phyloP scores from a whole-genome alignment of 495 filamentous ascomycete genomes.

The Lichina pygmaea region DNA sequence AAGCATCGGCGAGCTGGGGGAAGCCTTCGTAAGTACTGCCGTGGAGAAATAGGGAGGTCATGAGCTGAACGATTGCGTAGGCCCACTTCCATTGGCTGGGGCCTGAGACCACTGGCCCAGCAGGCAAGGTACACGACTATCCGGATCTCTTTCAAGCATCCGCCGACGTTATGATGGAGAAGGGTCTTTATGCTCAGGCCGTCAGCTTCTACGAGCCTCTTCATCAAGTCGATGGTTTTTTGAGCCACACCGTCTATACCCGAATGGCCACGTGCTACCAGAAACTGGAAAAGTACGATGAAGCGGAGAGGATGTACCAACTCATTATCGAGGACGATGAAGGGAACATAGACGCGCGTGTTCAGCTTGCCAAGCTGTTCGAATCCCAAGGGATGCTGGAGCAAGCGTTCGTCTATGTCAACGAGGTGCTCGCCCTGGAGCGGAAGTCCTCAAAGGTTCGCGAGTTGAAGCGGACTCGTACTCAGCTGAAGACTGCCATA shows the following conservation, averaged over 20 bases:
- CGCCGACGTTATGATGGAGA: constrained; percentile 35
- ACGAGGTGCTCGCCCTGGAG: constrained; percentile 40
- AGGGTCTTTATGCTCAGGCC: constrained; percentile 29
- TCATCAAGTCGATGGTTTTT: constrained; percentile 25
- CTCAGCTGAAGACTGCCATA: neutral
- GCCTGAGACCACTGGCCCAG: constrained; percentile 20
- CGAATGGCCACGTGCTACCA: constrained; percentile 49
- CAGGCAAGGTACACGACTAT: constrained; percentile 29
- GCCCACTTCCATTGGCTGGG: constrained; percentile 38
- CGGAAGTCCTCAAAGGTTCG: constrained; percentile 5
- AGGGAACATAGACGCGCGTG: constrained; percentile 40
- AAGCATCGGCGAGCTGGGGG: constrained; percentile 28
- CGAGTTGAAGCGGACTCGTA: constrained; percentile 1
- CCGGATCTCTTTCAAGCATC: constrained; percentile 52
- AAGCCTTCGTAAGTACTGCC: constrained; percentile 38
- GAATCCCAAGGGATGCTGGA: constrained; percentile 39
- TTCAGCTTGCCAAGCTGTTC: constrained; percentile 55
- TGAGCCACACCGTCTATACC: constrained; percentile 34
- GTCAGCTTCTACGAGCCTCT: constrained; percentile 49
- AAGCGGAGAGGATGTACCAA: constrained; percentile 51
- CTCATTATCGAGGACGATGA: constrained; percentile 41
- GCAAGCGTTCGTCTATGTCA: constrained; percentile 45
- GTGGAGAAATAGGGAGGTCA: neutral
- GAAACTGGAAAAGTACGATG: constrained; percentile 26
- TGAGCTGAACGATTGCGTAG: constrained; percentile 9